phyloP scores from a whole-genome alignment of 2,329 filamentous ascomycete species.

The Cryphonectria naterciae region DNA sequence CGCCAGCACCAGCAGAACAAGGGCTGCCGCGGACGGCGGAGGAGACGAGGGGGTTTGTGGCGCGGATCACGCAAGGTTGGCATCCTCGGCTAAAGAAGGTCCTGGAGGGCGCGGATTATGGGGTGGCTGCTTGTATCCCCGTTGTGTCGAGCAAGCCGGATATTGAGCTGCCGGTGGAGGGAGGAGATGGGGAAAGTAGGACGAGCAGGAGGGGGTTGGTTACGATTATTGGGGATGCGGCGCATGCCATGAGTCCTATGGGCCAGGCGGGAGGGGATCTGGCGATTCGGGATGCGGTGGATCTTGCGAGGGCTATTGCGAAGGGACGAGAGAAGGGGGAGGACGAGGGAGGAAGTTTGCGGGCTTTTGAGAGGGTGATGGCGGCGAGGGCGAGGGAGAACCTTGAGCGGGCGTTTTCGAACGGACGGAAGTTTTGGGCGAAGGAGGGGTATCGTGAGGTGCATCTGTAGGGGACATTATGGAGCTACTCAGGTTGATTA shows the following conservation, averaged over 20 bases:
- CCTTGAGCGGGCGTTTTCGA: conserved; percentile 3
- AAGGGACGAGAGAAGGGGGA: neutral
- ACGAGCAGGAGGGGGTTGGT: neutral
- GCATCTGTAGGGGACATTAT: neutral
- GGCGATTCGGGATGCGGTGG: conserved; percentile 4
- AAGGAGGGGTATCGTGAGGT: conserved; percentile 6
- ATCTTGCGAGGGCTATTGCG: neutral
- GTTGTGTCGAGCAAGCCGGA: conserved; percentile 17
- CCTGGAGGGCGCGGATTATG: conserved; percentile 7
- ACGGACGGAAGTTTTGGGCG: neutral
- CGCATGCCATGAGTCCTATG: conserved; percentile 24
- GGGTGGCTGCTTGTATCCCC: conserved; percentile 3
- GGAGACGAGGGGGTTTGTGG: neutral
- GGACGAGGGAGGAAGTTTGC: neutral
- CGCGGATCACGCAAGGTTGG: neutral
- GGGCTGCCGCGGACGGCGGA: neutral
- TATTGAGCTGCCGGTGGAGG: neutral
- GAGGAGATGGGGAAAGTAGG: neutral
- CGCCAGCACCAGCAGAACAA: neutral
- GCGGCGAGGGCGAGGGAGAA: neutral
- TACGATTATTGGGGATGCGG: conserved; percentile 29
- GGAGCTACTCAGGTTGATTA: neutral
- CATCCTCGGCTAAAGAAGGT: conserved; percentile 11
- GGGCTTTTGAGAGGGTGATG: neutral
- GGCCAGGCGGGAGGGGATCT: conserved; percentile 5